Percentiles rank a stretch among this genome's conserved stretches.
phyloP scores from a whole-genome alignment of 257 asterid species.

The Handroanthus guayacan region DNA sequence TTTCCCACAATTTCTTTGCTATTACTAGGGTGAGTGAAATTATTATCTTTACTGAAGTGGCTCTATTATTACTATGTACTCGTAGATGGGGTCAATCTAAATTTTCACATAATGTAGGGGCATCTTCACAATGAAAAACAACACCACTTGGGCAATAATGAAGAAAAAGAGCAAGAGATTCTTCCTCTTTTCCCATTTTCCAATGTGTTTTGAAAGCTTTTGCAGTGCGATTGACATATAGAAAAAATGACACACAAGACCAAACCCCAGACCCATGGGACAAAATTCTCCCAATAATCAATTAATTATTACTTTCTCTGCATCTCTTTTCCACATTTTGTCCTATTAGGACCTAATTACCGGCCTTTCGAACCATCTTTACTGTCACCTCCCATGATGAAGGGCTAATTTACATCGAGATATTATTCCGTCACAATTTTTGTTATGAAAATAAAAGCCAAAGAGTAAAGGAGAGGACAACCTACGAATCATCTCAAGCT shows the following conservation, averaged over 20 bases:
- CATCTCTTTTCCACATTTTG: constrained; percentile 1
- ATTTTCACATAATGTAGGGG: not conserved
- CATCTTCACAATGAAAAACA: not conserved
- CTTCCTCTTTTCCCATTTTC: constrained; percentile 40
- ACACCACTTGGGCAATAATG: not conserved
- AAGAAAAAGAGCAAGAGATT: constrained; percentile 21
- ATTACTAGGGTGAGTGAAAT: too few species aligned
- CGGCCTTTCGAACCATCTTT: not conserved
- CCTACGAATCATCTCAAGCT: too few species aligned
- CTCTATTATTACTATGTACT: too few species aligned
- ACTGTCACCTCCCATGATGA: too few species aligned
- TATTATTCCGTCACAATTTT: too few species aligned
- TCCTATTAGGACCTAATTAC: not conserved
- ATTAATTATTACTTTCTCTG: not conserved
- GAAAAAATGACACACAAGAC: constrained; percentile 25
- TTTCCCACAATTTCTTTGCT: too few species aligned
- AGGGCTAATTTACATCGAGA: too few species aligned
- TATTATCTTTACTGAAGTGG: too few species aligned
- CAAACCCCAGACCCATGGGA: constrained; percentile 19
- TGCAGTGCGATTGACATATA: constrained; percentile 26
- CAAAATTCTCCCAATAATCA: not conserved
- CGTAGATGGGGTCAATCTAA: not conserved
- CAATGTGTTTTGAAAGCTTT: constrained; percentile 37
- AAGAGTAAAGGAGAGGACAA: too few species aligned
- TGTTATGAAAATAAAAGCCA: too few species aligned